Evolutionary conservation across 164 flowering plant species (phyloP).

Genomic region (Dillenia turbinata): DNA sequence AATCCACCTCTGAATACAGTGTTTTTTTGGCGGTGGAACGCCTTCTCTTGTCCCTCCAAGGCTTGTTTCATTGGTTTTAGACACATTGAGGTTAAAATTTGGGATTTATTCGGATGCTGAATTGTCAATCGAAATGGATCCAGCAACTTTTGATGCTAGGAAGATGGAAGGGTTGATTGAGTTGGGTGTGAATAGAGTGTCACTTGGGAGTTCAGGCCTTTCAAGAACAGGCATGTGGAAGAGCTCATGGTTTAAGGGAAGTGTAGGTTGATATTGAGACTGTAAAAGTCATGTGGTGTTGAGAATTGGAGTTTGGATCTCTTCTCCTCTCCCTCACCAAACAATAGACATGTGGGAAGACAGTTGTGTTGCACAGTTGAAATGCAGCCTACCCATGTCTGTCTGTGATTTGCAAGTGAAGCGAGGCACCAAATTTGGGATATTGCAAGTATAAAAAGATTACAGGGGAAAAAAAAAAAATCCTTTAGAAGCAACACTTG

Average conservation of each 20-base stretch:
- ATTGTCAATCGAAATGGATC: conserved; percentile 94
- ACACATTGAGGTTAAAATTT: conserved; percentile 49
- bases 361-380: conserved; percentile 52
- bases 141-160: conserved; percentile 77
- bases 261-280: conserved; percentile 75
- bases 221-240: conserved; percentile 85
- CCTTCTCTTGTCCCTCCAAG: conserved; percentile 89
- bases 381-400: conserved; percentile 72
- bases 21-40: conserved; percentile 91
- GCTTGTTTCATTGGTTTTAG: conserved; percentile 53
- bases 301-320: conserved; percentile 95
- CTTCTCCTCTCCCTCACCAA: conserved; percentile 89
- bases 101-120: conserved; percentile 63
- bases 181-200: conserved; percentile 88
- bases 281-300: conserved; percentile 52
- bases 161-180: conserved; percentile 54
- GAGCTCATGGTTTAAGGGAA: conserved; percentile 80
- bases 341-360: conserved; percentile 83
- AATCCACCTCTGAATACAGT: conserved; percentile 72
- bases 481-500: neutral
- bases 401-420: conserved; percentile 95
- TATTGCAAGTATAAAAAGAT: conserved; percentile 47
- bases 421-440: conserved; percentile 84
- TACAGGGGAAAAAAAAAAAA: neutral
- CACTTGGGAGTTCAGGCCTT: conserved; percentile 98